Conservation (phyloP, 192 early-diverging fungal genomes). For the Coemansia guatemalensis region DNA sequence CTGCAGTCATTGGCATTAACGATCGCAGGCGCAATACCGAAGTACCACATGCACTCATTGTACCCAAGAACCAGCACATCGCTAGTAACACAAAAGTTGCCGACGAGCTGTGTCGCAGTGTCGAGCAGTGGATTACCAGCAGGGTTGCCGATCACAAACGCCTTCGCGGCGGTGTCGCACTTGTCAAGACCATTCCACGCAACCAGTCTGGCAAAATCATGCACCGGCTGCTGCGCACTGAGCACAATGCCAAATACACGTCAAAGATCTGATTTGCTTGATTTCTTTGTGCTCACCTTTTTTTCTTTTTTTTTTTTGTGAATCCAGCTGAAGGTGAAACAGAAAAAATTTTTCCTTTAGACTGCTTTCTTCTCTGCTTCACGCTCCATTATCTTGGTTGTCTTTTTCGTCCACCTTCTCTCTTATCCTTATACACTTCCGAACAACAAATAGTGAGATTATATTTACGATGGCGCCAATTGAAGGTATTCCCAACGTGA, state of each 20-base stretch:
- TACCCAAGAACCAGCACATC: slow-evolving; percentile 19
- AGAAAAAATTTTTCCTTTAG: slow-evolving; percentile 4
- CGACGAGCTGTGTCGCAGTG: background rate
- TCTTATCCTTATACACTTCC: slow-evolving; percentile 1
- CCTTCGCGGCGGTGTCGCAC: slow-evolving; percentile 39
- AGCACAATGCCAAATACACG: slow-evolving; percentile 5
- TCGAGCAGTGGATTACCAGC: slow-evolving; percentile 19
- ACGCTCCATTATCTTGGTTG: background rate
- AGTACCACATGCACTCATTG: slow-evolving; percentile 75
- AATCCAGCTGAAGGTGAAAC: slow-evolving; percentile 1
- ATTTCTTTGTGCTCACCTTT: background rate
- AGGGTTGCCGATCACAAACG: slow-evolving; percentile 41
- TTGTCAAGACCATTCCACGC: slow-evolving; percentile 25
- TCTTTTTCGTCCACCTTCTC: slow-evolving; percentile 5
- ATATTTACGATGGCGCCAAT: slow-evolving; percentile 21
- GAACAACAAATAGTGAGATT: background rate
- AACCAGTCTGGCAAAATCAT: slow-evolving; percentile 45
- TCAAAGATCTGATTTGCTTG: slow-evolving; percentile 30
- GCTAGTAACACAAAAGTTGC: background rate
- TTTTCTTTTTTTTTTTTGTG: slow-evolving; percentile 10
- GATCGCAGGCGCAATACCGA: slow-evolving; percentile 62
- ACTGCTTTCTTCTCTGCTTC: slow-evolving; percentile 3
- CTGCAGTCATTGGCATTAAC: slow-evolving; percentile 65
- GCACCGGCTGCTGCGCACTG: slow-evolving; percentile 26
- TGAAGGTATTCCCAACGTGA: slow-evolving; percentile 43